Conservation (phyloP, 1,139 yeast species). For the Magnusiomyces suaveolens region DNA sequence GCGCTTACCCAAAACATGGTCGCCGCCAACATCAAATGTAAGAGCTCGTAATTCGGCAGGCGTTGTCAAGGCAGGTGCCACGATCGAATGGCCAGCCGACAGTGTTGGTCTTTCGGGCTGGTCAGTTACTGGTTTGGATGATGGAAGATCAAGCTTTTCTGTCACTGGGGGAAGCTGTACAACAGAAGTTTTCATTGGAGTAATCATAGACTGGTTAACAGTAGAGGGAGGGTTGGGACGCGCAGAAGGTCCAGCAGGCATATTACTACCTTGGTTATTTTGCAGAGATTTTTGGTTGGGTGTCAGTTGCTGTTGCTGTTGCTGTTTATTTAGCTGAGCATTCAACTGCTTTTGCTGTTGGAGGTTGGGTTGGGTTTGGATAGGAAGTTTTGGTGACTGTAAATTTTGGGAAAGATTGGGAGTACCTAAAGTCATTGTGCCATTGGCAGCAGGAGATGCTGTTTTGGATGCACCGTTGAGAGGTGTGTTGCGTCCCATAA, state of each 20-base stretch:
- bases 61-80: slow-evolving; percentile 53
- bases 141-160: slow-evolving; percentile 44
- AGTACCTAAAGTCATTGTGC: too few species aligned
- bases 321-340: slow-evolving; percentile 16
- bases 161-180: slow-evolving; percentile 55
- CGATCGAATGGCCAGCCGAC: slow-evolving; percentile 76
- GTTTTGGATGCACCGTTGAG: neutral
- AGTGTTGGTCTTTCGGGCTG: slow-evolving; percentile 69
- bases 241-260: slow-evolving; percentile 26
- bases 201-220: slow-evolving; percentile 21
- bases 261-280: slow-evolving; percentile 14
- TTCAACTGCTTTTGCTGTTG: slow-evolving; percentile 17
- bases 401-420: slow-evolving; percentile 1
- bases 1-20: slow-evolving; percentile 68
- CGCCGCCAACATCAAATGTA: slow-evolving; percentile 65
- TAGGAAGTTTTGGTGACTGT: slow-evolving; percentile 9
- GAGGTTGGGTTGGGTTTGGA: slow-evolving; percentile 2
- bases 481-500: neutral
- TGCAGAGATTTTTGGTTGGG: slow-evolving; percentile 16
- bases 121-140: slow-evolving; percentile 53
- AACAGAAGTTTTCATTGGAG: slow-evolving; percentile 40
- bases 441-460: neutral
- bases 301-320: slow-evolving; percentile 12
- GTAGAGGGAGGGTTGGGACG: slow-evolving; percentile 26
- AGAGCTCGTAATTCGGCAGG: slow-evolving; percentile 76